Evolutionary conservation across 768 basidiomycete genomes (phyloP), one percentile per base, ranked within the genome.

Genomic region (Boletus tylopilopsis): DNA sequence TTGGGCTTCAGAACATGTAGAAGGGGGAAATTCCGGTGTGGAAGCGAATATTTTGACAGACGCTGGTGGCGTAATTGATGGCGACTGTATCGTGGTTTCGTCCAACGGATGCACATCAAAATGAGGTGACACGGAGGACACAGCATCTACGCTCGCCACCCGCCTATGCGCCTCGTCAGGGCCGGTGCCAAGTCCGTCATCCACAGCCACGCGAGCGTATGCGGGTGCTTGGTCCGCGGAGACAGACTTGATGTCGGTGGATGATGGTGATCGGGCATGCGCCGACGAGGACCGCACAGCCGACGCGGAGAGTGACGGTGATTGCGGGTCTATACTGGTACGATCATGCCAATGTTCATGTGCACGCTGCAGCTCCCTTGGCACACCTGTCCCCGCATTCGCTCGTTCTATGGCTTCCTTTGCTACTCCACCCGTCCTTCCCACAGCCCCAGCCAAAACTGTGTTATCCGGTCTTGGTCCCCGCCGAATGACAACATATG

Each of bases 401-500:
- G 41, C 46, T 34, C 60, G 67, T n/a, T 69, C 68, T 49, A 58
- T 53, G 27, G 55, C 64, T 36, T 68, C 63, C 50, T 45, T 62
- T 36, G 53, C 67, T 36, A 71, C 61, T 21, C 66, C 53, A 44
- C 64, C 60, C 60, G 59, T 25, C 69, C 63, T 53, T 51, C 66
- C 58, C 42, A 66, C 45, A 9, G 47, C 48, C 25, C 44, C 49
- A 29, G 18, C 49, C 27, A 41, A 37, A 35, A 13, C 23, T 22
- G 45, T 48, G 36, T 42, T 46, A 39, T 60, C 53, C 8, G 93
- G 93, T 49, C 94, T 76, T 24, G 71, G 55, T 3, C 94, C 95
- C 42, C 92, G 78, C 27, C 83, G 84, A 47, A 99, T 77, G 25
- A 93, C 88, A 41, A 96, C 79, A 64, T 99, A 99, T 16, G 91